These are phyloP conservation scores for Aureobasidium musti DNA, from an alignment of 2,329 filamentous ascomycete genomes.

Conservation along the genomic window DNA sequence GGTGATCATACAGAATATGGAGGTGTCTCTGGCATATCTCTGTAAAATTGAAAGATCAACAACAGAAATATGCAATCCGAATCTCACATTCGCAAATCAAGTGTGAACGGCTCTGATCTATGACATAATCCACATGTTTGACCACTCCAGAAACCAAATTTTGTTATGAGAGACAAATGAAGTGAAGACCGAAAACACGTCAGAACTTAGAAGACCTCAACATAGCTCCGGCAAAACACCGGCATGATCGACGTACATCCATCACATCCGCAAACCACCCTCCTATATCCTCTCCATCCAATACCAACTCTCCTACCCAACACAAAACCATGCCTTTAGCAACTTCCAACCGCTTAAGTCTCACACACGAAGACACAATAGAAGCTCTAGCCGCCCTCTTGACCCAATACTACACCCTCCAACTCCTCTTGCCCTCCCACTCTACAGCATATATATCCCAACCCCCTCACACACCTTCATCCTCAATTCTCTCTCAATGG, in stretches of 20 bases:
- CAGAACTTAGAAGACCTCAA: background rate
- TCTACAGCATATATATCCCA: background rate
- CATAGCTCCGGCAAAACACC: background rate
- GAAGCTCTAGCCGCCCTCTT: background rate
- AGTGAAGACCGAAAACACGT: background rate
- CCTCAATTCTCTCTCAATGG: background rate
- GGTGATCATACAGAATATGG: background rate
- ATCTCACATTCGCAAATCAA: too few species aligned
- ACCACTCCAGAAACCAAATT: too few species aligned
- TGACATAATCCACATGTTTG: too few species aligned
- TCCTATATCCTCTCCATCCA: too few species aligned
- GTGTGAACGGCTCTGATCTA: too few species aligned
- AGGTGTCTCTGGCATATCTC: background rate
- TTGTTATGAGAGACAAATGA: too few species aligned
- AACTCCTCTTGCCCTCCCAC: background rate
- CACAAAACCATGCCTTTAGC: too few species aligned
- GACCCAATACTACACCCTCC: background rate
- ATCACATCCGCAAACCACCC: background rate
- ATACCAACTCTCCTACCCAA: background rate
- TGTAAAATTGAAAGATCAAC: background rate
- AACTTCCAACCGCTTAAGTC: background rate
- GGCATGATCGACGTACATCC: background rate
- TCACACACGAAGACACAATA: background rate
- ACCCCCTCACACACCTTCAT: background rate
- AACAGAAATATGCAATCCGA: background rate